Conservation (phyloP, 768 basidiomycete genomes). For the Ramaria sp. region DNA sequence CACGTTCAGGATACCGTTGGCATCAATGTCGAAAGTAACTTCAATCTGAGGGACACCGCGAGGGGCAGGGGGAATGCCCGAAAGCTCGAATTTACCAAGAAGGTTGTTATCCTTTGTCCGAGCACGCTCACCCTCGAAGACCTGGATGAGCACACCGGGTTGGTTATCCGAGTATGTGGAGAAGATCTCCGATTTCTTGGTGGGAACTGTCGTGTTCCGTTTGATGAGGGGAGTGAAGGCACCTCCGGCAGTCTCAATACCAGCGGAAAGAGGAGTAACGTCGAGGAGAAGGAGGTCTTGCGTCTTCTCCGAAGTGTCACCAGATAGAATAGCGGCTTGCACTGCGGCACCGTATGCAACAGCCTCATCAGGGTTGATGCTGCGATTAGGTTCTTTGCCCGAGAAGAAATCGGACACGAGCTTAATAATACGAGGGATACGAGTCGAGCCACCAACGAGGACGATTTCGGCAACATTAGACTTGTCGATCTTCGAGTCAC, state of each 20-base stretch:
- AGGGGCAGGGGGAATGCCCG: slow-evolving; percentile 92
- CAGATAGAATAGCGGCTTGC: slow-evolving; percentile 95
- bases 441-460: slow-evolving; percentile 94
- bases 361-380: slow-evolving; percentile 99
- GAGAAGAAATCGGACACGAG: slow-evolving; percentile 98
- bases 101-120: slow-evolving; percentile 98
- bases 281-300: slow-evolving; percentile 94
- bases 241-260: slow-evolving; percentile 98
- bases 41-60: slow-evolving; percentile 97
- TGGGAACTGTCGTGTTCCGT: slow-evolving; percentile 96
- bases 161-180: slow-evolving; percentile 99
- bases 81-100: slow-evolving; percentile 96
- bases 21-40: slow-evolving; percentile 97
- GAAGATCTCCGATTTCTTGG: slow-evolving; percentile 98
- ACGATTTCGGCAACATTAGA: slow-evolving; percentile 92
- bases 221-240: slow-evolving; percentile 99
- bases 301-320: slow-evolving; percentile 96
- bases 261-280: slow-evolving; percentile 79
- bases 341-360: slow-evolving; percentile 98
- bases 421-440: slow-evolving; percentile 95
- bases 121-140: slow-evolving; percentile 96
- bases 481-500: slow-evolving; percentile 98
- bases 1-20: slow-evolving; percentile 93
- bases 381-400: slow-evolving; percentile 98
- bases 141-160: slow-evolving; percentile 96